A percentile compares a stretch with the other conserved stretches of the same genome.
These are phyloP conservation scores for Diddensiella transvaalensis DNA, from an alignment of 805 yeast species.

Conservation along the genomic window DNA sequence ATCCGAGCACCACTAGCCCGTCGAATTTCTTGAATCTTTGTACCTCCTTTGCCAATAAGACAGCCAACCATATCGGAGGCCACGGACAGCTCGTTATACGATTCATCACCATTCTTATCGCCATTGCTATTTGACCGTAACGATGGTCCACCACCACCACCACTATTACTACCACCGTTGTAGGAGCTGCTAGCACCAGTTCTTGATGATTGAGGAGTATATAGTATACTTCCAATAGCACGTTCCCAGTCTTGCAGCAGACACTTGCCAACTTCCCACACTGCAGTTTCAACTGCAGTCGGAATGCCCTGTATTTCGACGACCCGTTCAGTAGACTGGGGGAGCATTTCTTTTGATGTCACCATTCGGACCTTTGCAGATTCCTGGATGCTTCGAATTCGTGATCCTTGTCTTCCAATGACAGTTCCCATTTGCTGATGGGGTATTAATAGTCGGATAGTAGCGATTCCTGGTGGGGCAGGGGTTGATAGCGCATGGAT, in stretches of 20 bases:
- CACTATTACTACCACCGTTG: conserved; percentile 8
- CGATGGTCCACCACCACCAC: background rate
- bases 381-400: conserved; percentile 77
- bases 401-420: conserved; percentile 77
- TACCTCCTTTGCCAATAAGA: conserved; percentile 79
- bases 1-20: conserved; percentile 75
- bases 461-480: conserved; percentile 48
- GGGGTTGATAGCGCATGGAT: conserved; percentile 48
- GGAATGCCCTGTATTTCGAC: conserved; percentile 84
- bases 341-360: conserved; percentile 79
- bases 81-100: conserved; percentile 45
- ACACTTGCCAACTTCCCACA: conserved; percentile 61
- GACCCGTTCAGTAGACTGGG: conserved; percentile 77
- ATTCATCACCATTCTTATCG: conserved; percentile 32
- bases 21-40: conserved; percentile 82
- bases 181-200: background rate
- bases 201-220: conserved; percentile 32
- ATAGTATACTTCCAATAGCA: conserved; percentile 60
- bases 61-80: conserved; percentile 87
- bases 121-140: background rate
- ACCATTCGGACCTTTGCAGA: conserved; percentile 70
- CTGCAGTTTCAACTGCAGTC: conserved; percentile 53
- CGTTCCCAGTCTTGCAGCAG: conserved; percentile 70
- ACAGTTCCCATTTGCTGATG: conserved; percentile 85
- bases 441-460: conserved; percentile 70